Base-by-base conservation (phyloP, 345 rosid species). In the Dovyalis caffra region DNA sequence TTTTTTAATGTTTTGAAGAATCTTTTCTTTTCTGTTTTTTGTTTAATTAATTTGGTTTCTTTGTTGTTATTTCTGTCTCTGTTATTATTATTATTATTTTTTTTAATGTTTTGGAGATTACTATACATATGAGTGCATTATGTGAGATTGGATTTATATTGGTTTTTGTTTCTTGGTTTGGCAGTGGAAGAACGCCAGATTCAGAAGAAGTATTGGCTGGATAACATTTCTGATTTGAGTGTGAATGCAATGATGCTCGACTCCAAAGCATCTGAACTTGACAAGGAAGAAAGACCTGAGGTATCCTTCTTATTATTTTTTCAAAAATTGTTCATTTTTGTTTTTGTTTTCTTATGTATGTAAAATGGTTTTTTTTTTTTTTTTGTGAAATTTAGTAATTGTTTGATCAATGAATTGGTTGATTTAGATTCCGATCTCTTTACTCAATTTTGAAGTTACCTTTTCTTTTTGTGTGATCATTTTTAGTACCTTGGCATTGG, bases 231-330 rank as follows among this genome's bases (percentile, higher is more conserved):
- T 15, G 89, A 90, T 85, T 77, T 91, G 75, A 87, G 95, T 3
- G 87, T 90, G 74, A 96, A 93, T 86, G 88, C 92, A 43, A 95
- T 95, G 99, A 95, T 95, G 97, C 98, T 95, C 8, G 99, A 93
- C 77, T 93, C 99, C 61, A 79, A 81, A 69, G 99, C 98, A 51
- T 76, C 91, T 67, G 97, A 93, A 86, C 97, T 95, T 69, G 98
- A 95, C 90, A 95, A 87, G 73, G 98, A 95, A 83, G 99, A 93
- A 77, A 94, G 97, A 2, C 97, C 98, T 61, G 99, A 95, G 87
- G 99, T 95, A 71, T 38, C 16, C 29, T 43, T 43, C 47, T 43
- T 16, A 11, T 43, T 43, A 43, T 10, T 3, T 4, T 16, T 43
- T 43, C 18, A 0, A 12, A 12, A 43, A 43, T 11, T 3, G 47